Evolutionary conservation across 2,329 filamentous ascomycete genomes (phyloP), one percentile per base, ranked within the genome.

Genomic region (Alternaria panax): DNA sequence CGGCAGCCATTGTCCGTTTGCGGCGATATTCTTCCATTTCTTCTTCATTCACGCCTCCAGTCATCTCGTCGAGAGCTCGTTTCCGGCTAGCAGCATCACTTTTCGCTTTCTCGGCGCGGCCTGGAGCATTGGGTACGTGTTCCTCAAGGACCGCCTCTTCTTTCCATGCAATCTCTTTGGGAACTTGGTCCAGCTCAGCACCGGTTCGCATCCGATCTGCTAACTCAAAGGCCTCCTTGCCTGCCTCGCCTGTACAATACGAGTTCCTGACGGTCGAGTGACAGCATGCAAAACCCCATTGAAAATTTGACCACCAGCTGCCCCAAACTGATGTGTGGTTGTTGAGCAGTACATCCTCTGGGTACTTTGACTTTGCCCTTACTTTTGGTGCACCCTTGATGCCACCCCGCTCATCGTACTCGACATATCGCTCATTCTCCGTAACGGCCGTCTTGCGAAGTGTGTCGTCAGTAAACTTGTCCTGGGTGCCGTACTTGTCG

Each of bases 211-310:
- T 80, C 30, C 82, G 82, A 66, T 95, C 89, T 0, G 92, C 88
- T 57, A 91, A 90, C 68, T 93, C 89, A 78, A 92, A 93, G 1
- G 92, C 93, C 62, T 81, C 81, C 77, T 88, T 96, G 34, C 95
- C 95, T 59, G 91, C 92, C 61, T 95, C 92, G 25, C 95, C 95
- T 0, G 94, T 98, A 78, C 95, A 99, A 74, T 98, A 99, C 72
- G 93, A 97, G 79, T 99, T 98, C 80, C 96, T 97, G 63, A 96
- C 87, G 22, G 88, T 90, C 0, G 93, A 97, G 76, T 96, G 93
- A 82, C 95, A 99, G 78, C 95, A 99, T 22, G 91, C 87, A 78
- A 97, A 99, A 1, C 95, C 95, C 95, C 95, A 99, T 78, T 90
- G 87, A 80, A 97, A 98, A 73, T 92, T 89, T 53, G 88, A 87